These are phyloP conservation scores for Trametes elegans DNA, from an alignment of 768 basidiomycete species.

Conservation along the genomic window DNA sequence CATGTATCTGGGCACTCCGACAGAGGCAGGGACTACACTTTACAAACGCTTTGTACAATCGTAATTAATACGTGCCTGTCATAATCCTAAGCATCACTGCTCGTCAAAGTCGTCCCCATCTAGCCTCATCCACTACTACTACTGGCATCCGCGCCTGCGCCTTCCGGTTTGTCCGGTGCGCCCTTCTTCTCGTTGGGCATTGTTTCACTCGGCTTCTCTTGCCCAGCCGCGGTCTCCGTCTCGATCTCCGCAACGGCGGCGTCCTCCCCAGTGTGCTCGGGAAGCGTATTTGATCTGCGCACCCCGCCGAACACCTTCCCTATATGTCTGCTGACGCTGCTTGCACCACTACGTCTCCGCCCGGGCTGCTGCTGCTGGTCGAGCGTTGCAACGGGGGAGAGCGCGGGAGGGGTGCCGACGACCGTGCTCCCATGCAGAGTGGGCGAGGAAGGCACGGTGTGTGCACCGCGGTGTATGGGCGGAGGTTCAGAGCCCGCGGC, in stretches of 20 bases:
- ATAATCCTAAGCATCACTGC: neutral
- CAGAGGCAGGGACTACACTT: too few species aligned
- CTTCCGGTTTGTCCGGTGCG: slow-evolving; percentile 11
- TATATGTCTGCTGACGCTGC: slow-evolving; percentile 3
- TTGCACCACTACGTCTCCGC: slow-evolving; percentile 3
- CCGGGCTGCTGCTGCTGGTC: neutral
- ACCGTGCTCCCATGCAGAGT: neutral
- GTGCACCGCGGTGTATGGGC: neutral
- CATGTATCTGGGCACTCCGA: neutral
- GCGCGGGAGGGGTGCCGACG: neutral
- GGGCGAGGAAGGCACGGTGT: slow-evolving; percentile 8
- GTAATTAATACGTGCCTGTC: neutral
- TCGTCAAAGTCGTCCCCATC: neutral
- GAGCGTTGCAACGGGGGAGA: neutral
- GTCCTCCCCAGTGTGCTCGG: neutral
- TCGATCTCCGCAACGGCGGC: neutral
- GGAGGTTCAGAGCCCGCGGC: neutral
- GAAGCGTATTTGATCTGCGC: slow-evolving; percentile 10
- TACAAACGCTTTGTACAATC: neutral
- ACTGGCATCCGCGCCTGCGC: neutral
- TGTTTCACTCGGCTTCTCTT: slow-evolving; percentile 3
- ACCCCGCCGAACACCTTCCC: slow-evolving; percentile 18
- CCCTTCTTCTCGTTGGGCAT: slow-evolving; percentile 13
- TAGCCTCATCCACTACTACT: neutral
- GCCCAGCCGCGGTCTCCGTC: neutral